Base-by-base conservation (phyloP, 768 basidiomycete genomes). In the Suillus fuscotomentosus region DNA sequence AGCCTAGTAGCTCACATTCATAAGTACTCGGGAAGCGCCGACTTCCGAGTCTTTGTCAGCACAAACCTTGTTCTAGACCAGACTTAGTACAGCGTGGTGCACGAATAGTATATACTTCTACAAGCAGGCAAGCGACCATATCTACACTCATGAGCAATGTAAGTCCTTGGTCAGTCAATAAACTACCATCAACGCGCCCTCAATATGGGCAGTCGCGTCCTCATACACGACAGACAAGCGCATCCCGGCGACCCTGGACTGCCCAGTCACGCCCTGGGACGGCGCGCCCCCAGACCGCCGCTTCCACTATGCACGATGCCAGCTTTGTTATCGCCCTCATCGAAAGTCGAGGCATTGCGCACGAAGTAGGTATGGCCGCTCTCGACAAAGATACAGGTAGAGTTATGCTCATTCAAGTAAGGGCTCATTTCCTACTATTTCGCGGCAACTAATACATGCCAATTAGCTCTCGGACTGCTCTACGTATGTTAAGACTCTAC, bases 361-460 rank as follows among this genome's bases (percentile, higher is more conserved):
- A 90, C 61, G 95, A 97, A 72, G 86, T 97, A 10, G 95, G 95
- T 3, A 86, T 97, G 39, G 94, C 93, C 0, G 91, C 91, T 0
- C 81, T 95, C n/a, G 88, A 95, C 64, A 85, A 82, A 63, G 89
- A 92, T 39, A 92, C 89, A 0, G 93, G 90, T 1, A 82, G 85
- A 34, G 89, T 90, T 22, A 81, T 87, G 73, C 79, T 96, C 17
- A 86, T 94, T 20, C 94, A 97, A 83, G 94, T 90, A 56, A n/a
- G 70, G 48, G 45, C 24, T 61, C 10, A 45, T 43, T n/a, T 45
- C 51, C 41, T 55, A 63, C 60, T 43, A 24, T 22, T 27, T 45
- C 43, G 38, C 54, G 63, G 62, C 45, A 24, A 54, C 60, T 39
- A 64, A 57, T 60, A 41, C 41, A 13, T 63, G 24, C 43, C 60